These are phyloP conservation scores for Chrysopogon serrulatus DNA, from an alignment of 176 grass and related monocot genomes.

Conservation along the genomic window DNA sequence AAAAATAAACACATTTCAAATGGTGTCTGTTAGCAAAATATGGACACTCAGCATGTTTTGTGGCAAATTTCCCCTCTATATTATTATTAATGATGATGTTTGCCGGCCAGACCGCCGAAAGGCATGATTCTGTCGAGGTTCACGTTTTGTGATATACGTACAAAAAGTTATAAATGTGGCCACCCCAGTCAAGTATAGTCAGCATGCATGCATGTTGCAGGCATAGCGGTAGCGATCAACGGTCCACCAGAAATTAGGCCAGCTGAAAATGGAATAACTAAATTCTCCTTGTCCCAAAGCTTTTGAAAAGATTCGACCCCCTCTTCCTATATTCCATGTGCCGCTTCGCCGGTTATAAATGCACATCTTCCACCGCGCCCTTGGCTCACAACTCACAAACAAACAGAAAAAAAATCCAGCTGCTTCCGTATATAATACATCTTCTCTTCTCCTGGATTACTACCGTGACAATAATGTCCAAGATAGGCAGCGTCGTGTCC, in stretches of 20 bases:
- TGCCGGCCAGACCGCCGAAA: not conserved
- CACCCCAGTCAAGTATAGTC: not conserved
- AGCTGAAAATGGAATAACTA: not conserved
- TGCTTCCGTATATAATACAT: not conserved
- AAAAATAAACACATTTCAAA: too few species aligned
- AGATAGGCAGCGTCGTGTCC: not conserved
- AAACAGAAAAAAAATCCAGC: not conserved
- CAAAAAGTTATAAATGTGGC: not conserved
- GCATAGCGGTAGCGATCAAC: not conserved
- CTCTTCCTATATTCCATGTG: not conserved
- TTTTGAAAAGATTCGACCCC: conserved; percentile 20
- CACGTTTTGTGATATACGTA: not conserved
- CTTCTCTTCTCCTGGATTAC: not conserved
- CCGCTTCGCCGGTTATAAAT: not conserved
- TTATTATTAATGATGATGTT: too few species aligned
- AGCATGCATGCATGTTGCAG: not conserved
- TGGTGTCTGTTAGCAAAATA: too few species aligned
- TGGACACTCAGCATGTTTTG: too few species aligned
- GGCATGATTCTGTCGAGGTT: not conserved
- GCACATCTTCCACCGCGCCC: not conserved
- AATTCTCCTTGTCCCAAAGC: not conserved
- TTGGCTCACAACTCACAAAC: not conserved
- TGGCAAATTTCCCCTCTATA: too few species aligned
- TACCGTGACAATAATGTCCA: conserved; percentile 2
- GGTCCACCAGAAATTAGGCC: conserved; percentile 25